Base-by-base conservation (phyloP, 2,329 filamentous ascomycete species). In the Penicillium sp. region DNA sequence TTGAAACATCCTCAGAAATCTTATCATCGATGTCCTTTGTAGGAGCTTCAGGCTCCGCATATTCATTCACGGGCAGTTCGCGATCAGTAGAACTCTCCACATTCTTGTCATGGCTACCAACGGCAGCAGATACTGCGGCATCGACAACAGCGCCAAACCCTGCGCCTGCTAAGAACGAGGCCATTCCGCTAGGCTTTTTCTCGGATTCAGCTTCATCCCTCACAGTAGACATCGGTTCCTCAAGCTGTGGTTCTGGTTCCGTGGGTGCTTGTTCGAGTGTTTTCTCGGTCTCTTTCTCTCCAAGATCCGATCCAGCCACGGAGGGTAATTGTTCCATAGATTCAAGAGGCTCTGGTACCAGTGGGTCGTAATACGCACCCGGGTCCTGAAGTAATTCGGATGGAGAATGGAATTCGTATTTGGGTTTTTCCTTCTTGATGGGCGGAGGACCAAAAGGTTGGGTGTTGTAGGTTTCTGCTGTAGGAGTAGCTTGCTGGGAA, bases 401-500 rank as follows among this genome's bases (percentile, higher is more conserved):
- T 1, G 75, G 74, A 18, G 76, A 77, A 59, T 78, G 75, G 55
- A 78, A 78, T 51, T 77, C 74, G 56, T 77, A 76, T 40, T 71
- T 75, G 1, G 66, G 71, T 57, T 72, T 72, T 38, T 79, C 72
- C 40, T 72, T 69, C 56, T 69, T 71, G 12, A 60, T 60, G 7
- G 59, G 59, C 26, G 57, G 59, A 48, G 65, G 59, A 52, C 58
- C 28, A 2, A 64, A 65, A 47, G 71, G 56, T 14, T 73, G 68
- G 18, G 5, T 38, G 33, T 38, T 47, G 52, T 80, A 81, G 9
- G 76, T 70, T 18, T 77, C 79, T 4, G 86, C 86, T 59, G 84
- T 89, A 1, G 89, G 88, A 1, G 88, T 91, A 0, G 81, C 80
- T 65, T 90, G 83, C 61, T 85, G 77, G 5, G 86, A 89, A 46